These are phyloP conservation scores for Beauveria sp. DNA, from an alignment of 2,329 filamentous ascomycete species.

Conservation along the genomic window DNA sequence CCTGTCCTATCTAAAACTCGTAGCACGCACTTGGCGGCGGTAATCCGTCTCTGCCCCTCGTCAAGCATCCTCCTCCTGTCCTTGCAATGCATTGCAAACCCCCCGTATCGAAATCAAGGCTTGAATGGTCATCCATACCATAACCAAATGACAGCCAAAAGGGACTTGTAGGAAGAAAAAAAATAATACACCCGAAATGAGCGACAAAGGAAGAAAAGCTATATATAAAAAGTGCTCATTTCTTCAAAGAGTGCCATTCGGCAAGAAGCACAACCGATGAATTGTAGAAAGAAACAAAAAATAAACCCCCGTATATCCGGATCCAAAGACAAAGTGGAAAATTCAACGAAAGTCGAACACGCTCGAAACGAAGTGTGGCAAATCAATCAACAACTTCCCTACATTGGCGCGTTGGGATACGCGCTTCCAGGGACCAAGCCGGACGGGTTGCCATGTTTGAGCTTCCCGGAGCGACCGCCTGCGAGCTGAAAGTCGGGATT, in stretches of 20 bases:
- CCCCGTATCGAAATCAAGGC: background rate
- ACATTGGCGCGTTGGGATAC: conserved; percentile 35
- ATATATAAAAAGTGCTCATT: conserved; percentile 1
- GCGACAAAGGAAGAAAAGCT: background rate
- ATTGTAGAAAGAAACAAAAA: background rate
- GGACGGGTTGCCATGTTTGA: conserved; percentile 17
- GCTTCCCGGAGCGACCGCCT: conserved; percentile 26
- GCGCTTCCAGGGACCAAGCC: conserved; percentile 47
- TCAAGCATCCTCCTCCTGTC: background rate
- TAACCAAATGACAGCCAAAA: background rate
- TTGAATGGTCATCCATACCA: background rate
- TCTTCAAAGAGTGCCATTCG: background rate
- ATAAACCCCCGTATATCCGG: background rate
- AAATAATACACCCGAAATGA: conserved; percentile 5
- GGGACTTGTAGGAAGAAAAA: background rate
- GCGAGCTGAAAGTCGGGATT: conserved; percentile 85
- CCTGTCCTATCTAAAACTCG: background rate
- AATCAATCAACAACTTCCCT: background rate
- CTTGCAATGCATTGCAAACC: background rate
- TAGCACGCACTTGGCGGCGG: background rate
- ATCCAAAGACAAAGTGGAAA: conserved; percentile 1
- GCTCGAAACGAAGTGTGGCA: background rate
- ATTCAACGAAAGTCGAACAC: conserved; percentile 2
- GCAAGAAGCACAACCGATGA: background rate
- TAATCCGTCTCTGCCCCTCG: background rate